These are phyloP conservation scores for Ceratobasidium papillatum DNA, from an alignment of 1,284 basidiomycete genomes.

Conservation along the genomic window DNA sequence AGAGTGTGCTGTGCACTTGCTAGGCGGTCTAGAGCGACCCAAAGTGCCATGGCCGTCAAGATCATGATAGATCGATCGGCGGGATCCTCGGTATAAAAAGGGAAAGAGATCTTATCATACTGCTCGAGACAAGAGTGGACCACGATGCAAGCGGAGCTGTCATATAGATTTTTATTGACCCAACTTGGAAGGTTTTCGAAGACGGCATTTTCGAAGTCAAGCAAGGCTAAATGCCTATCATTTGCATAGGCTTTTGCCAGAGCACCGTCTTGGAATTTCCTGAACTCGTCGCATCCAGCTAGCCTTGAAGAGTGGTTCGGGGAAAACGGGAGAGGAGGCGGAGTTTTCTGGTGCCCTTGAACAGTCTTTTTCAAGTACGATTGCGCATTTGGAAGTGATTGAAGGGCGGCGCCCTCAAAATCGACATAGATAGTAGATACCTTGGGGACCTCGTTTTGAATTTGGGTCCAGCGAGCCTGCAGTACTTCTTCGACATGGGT, in stretches of 20 bases:
- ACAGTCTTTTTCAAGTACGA: slow-evolving; percentile 47
- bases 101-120: background rate
- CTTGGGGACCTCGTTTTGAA: background rate
- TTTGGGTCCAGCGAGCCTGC: slow-evolving; percentile 50
- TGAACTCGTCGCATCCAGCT: background rate
- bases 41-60: slow-evolving; percentile 39
- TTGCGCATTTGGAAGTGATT: slow-evolving; percentile 50
- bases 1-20: slow-evolving; percentile 25
- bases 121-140: slow-evolving; percentile 19
- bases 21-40: slow-evolving; percentile 41
- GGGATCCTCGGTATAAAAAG: background rate
- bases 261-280: no score
- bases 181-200: background rate
- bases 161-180: background rate
- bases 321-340: background rate
- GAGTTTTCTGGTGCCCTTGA: background rate
- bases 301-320: background rate
- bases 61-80: slow-evolving; percentile 42
- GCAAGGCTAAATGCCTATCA: no score
- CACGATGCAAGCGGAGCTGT: background rate
- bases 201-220: slow-evolving; percentile 20
- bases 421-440: background rate
- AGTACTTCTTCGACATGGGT: slow-evolving; percentile 45
- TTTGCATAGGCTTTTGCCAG: no score
- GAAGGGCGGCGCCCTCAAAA: slow-evolving; percentile 50